phyloP scores from a whole-genome alignment of 78 protist genomes.

The Dictyostelium capitatum region DNA sequence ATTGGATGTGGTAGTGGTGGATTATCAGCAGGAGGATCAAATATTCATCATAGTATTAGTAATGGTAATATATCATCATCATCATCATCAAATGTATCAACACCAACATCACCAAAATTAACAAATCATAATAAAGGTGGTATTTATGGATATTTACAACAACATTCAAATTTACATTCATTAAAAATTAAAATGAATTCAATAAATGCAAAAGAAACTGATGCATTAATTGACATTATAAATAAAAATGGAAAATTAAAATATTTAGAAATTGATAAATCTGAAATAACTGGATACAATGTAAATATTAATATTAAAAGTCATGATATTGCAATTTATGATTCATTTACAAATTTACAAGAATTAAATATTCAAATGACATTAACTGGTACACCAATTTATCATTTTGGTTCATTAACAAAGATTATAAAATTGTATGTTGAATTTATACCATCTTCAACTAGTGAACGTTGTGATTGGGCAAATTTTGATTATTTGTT shows the following conservation, averaged over 20 bases:
- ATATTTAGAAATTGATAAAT: constrained; percentile 1
- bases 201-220: not conserved
- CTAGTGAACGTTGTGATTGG: constrained; percentile 22
- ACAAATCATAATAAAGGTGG: not conserved
- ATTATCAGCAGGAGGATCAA: not conserved
- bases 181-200: not conserved
- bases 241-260: not conserved
- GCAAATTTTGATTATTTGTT: not conserved
- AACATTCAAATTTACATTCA: not conserved
- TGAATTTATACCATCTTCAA: not conserved
- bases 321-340: not conserved
- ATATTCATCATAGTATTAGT: not conserved
- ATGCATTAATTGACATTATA: not conserved
- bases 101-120: constrained; percentile 12
- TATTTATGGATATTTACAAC: not conserved
- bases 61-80: not conserved
- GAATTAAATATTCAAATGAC: constrained; percentile 13
- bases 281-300: not conserved
- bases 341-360: not conserved
- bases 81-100: not conserved
- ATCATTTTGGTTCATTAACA: not conserved
- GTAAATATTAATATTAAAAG: not conserved
- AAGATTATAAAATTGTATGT: not conserved
- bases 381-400: not conserved
- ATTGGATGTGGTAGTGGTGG: not conserved